Base-by-base conservation (phyloP, 1,284 basidiomycete genomes). In the Ceratobasidium sp. region DNA sequence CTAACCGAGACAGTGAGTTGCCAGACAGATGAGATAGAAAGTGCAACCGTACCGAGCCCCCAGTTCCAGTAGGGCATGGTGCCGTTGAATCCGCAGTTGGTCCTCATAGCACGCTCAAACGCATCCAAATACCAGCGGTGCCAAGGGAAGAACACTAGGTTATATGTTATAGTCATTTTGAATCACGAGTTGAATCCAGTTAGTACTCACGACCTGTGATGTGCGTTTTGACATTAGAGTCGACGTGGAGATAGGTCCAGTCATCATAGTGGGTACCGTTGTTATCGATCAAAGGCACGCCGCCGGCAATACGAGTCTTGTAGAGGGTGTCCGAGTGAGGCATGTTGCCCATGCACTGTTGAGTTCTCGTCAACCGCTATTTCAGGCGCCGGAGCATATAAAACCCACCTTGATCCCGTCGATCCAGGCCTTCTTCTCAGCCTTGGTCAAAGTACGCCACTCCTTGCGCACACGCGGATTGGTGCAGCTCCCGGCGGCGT, bases 1-100 rank as follows among this genome's bases (percentile, higher is more conserved):
- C 72, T 73, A 28, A 45, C 9, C 9, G 3, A n/a, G 41, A 36
- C 43, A 16, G 21, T 43, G 0, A 45, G 36, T 55, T 43, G 43
- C 12, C 18, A 23, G 18, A 16, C n/a, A 21, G n/a, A 36, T 28
- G 36, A 30, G 1, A 1, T 21, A 21, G 2, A 14, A 14, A 21
- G 16, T 39, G 5, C 10, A 18, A n/a, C 10, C 48, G 10, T 52
- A 67, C 64, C 64, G 14, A 70, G 53, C 21, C 36, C n/a, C 72
- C 64, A 73, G 45, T 73, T 55, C 72, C 72, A 73, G 52, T 73
- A 73, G 4, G 72, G 72, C 39, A 73, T 55, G 16, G 50, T 55
- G 26, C 65, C 62, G 5, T 67, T 73, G 45, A 69, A 73, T 2
- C 36, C 32, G 45, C 72, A 73, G 10, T 70, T 43, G 23, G 16